Evolutionary conservation across 1,284 basidiomycete species (phyloP), one percentile per base, ranked within the genome.

Genomic region (Xanthoconium separans): DNA sequence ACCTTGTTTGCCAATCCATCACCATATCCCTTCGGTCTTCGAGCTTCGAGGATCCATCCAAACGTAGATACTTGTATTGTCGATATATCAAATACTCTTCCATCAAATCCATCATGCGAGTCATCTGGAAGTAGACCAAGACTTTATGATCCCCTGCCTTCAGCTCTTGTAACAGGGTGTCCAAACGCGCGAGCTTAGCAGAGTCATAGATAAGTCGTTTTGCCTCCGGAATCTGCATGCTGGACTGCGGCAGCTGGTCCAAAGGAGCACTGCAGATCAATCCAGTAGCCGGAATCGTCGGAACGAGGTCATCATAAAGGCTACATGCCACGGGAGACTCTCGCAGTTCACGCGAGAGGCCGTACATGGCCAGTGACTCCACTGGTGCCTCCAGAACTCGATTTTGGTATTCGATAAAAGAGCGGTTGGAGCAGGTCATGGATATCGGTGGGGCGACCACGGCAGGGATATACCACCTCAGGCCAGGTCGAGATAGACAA

Each of bases 111-210:
- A 99, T 98, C 97, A 99, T 99, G 60, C 89, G 85, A 24, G 97
- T 99, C 97, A 99, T 99, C 74, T 99, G 97, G 87, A 98, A 99
- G 77, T 99, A 99, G 49, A 99, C 83, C 61, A 99, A 76, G 22
- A 98, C 95, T 46, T 95, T 87, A 73, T 99, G 97, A 53, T 95
- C 95, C 11, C 88, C 91, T 33, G 85, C 81, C 75, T 98, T 99
- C 58, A 99, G 84, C 67, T 98, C 92, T 58, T 94, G 90, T 11
- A 99, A 78, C 30, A 99, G 77, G 22, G 79, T 70, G 71, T 99
- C 97, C 46, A 99, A 80, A 45, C 92, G 85, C 37, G 95, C 93
- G 39, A 99, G 83, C 75, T 99, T 99, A 53, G 90, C 94, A 24
- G 97, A 98, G 72, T 99, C 97, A 59, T 94, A 94, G 56, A 99